These are phyloP conservation scores for Kluyveromyces nonfermentans DNA, from an alignment of 805 yeast genomes.

Conservation along the genomic window DNA sequence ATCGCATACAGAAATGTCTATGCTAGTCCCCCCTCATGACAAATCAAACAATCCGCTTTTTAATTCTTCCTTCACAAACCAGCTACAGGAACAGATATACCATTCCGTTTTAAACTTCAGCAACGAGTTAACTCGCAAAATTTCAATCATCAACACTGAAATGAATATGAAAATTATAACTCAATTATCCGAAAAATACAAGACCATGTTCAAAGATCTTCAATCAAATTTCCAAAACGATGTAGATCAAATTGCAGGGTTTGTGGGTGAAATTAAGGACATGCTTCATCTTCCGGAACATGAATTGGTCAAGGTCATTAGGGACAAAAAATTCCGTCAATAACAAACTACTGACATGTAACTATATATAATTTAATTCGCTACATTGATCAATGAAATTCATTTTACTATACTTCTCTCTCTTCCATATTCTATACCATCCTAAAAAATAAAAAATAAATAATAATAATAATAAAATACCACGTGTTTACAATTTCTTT, in stretches of 20 bases:
- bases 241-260: constrained; percentile 30
- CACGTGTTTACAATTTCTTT: too few relatives aligned
- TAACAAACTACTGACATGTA: background rate
- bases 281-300: constrained; percentile 30
- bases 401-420: too few relatives aligned
- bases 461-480: too few relatives aligned
- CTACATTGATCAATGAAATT: background rate
- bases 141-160: constrained; percentile 30
- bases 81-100: constrained; percentile 30
- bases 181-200: constrained; percentile 31
- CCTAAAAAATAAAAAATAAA: too few relatives aligned
- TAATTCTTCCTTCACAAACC: constrained; percentile 27
- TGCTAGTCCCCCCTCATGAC: constrained; percentile 2
- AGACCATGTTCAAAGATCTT: constrained; percentile 25
- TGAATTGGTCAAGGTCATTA: constrained; percentile 24
- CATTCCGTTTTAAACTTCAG: constrained; percentile 29
- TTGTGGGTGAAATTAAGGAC: constrained; percentile 29
- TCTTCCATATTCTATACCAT: too few relatives aligned
- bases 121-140: constrained; percentile 27
- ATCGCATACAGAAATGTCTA: constrained; percentile 1
- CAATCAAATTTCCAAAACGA: constrained; percentile 29
- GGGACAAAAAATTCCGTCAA: constrained; percentile 12
- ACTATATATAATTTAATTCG: background rate
- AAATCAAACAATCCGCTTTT: constrained; percentile 1
- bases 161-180: constrained; percentile 28